phyloP scores from a whole-genome alignment of 345 rosid species.

The Eucalyptus microcorys region DNA sequence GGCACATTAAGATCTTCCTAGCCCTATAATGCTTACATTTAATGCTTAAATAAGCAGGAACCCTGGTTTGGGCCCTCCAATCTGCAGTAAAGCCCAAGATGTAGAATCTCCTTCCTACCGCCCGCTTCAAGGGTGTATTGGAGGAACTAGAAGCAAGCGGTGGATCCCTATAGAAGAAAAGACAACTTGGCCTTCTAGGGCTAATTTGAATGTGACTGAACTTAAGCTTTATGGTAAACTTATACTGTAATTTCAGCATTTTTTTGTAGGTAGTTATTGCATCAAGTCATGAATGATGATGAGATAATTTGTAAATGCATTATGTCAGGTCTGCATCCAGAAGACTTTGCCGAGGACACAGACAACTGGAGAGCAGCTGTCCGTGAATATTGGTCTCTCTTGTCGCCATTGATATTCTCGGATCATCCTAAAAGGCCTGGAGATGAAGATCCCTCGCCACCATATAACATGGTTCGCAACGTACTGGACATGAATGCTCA shows the following conservation, averaged over 20 bases:
- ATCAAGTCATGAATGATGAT: neutral
- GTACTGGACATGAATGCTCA: conserved; percentile 96
- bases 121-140: conserved; percentile 78
- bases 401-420: conserved; percentile 94
- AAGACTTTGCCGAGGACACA: conserved; percentile 55
- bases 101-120: conserved; percentile 84
- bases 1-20: neutral
- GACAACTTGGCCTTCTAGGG: conserved; percentile 80
- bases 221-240: conserved; percentile 65
- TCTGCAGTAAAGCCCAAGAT: conserved; percentile 71
- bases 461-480: conserved; percentile 93
- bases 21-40: neutral
- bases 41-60: conserved; percentile 32
- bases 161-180: conserved; percentile 86
- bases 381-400: conserved; percentile 84
- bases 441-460: conserved; percentile 96
- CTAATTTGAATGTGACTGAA: conserved; percentile 61
- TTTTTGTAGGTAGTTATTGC: neutral
- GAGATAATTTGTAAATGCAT: neutral
- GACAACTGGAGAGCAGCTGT: conserved; percentile 50
- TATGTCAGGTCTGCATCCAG: conserved; percentile 53
- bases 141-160: conserved; percentile 68
- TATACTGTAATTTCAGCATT: neutral
- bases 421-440: conserved; percentile 99
- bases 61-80: conserved; percentile 63